phyloP scores from a whole-genome alignment of 495 filamentous ascomycete genomes.

The Talaromyces ruber region DNA sequence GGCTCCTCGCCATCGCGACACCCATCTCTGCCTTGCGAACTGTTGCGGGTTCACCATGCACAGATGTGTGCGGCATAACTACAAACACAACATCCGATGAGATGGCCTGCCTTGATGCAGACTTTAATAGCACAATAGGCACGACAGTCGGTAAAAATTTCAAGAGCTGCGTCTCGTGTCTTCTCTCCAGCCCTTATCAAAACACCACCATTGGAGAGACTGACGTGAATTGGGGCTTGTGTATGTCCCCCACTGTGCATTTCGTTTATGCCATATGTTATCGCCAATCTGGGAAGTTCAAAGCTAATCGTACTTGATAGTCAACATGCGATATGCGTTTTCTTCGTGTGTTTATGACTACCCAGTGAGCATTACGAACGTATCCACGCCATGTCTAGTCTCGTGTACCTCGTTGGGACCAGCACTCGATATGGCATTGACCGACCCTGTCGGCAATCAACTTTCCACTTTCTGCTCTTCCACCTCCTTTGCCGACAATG shows the following conservation, averaged over 20 bases:
- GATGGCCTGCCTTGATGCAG: slow-evolving; percentile 44
- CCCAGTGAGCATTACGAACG: slow-evolving; percentile 24
- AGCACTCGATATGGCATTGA: slow-evolving; percentile 26
- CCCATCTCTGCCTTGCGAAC: slow-evolving; percentile 19
- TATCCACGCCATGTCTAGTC: slow-evolving; percentile 34
- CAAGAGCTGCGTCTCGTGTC: slow-evolving; percentile 49
- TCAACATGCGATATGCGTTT: slow-evolving; percentile 42
- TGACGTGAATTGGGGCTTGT: slow-evolving; percentile 54
- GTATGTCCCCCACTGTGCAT: slow-evolving; percentile 25
- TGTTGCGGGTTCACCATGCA: slow-evolving; percentile 46
- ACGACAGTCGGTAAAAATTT: slow-evolving; percentile 36
- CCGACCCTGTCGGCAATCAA: slow-evolving; percentile 18
- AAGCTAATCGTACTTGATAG: slow-evolving; percentile 14
- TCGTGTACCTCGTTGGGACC: slow-evolving; percentile 26
- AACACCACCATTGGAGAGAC: slow-evolving; percentile 38
- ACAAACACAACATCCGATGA: slow-evolving; percentile 40
- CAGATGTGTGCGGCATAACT: slow-evolving; percentile 33
- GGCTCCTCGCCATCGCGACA: slow-evolving; percentile 9
- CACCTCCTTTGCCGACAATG: slow-evolving; percentile 30
- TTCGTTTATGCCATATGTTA: neutral
- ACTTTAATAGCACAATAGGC: slow-evolving; percentile 28
- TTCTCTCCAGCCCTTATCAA: slow-evolving; percentile 45
- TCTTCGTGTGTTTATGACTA: slow-evolving; percentile 36
- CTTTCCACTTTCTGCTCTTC: slow-evolving; percentile 25
- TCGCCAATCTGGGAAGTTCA: neutral